phyloP scores from a whole-genome alignment of 2,329 filamentous ascomycete species.

The Claviceps pazoutovae region DNA sequence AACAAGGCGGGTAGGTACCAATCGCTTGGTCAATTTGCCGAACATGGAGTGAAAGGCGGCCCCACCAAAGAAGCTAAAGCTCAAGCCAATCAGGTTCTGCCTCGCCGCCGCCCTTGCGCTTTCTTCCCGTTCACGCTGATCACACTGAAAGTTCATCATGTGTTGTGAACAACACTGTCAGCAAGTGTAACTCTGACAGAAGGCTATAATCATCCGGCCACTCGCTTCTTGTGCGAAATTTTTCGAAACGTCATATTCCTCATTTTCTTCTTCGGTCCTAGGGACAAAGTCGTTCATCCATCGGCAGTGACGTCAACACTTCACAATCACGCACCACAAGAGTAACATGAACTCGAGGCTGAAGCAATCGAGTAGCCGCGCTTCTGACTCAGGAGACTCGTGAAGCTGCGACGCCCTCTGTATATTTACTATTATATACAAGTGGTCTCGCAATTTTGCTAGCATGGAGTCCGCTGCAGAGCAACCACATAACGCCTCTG shows the following conservation, averaged over 20 bases:
- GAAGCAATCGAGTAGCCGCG: not conserved
- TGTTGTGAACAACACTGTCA: not conserved
- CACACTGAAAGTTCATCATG: not conserved
- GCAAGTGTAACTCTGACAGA: not conserved
- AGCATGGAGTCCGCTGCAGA: slow-evolving; percentile 16
- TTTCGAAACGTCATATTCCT: not conserved
- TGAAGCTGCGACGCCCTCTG: not conserved
- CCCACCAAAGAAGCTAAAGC: not conserved
- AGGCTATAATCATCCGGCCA: not conserved
- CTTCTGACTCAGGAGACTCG: not conserved
- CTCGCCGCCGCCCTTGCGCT: not conserved
- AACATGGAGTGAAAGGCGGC: not conserved
- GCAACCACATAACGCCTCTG: slow-evolving; percentile 8
- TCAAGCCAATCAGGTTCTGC: not conserved
- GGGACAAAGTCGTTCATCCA: not conserved
- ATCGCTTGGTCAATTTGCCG: too few relatives aligned
- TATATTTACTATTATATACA: not conserved
- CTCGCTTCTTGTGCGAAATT: not conserved
- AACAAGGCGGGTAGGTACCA: too few relatives aligned
- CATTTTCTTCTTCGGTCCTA: not conserved
- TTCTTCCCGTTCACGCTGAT: not conserved
- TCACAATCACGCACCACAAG: not conserved
- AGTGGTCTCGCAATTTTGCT: not conserved
- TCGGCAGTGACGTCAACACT: not conserved
- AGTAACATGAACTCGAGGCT: not conserved